A percentile compares a stretch with the other conserved stretches of the same genome.
phyloP scores from a whole-genome alignment of 2,329 filamentous ascomycete genomes.

The Gliomastix tumulicola region DNA sequence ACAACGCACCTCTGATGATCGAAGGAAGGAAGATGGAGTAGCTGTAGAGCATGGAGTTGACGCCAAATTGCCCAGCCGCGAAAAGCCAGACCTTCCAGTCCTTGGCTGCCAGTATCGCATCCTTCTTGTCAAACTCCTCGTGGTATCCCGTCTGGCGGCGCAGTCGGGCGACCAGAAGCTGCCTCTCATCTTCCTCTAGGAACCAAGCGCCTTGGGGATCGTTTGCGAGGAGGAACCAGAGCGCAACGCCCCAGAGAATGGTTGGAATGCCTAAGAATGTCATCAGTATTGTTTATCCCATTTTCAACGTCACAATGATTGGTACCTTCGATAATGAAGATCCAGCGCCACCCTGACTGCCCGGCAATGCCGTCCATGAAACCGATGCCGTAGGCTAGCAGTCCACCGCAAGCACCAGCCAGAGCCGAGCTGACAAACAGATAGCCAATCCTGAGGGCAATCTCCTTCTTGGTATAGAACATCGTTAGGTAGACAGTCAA shows the following conservation, averaged over 20 bases:
- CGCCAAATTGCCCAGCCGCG: background rate
- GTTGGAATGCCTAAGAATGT: constrained; percentile 34
- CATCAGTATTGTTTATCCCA: too few species aligned
- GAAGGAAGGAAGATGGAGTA: constrained; percentile 58
- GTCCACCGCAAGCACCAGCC: constrained; percentile 17
- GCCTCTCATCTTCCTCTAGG: constrained; percentile 16
- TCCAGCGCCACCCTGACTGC: constrained; percentile 41
- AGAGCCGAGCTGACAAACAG: constrained; percentile 32
- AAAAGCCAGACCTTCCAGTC: constrained; percentile 61
- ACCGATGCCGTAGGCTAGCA: constrained; percentile 21
- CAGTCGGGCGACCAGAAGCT: constrained; percentile 11
- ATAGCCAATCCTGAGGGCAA: constrained; percentile 32
- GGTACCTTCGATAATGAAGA: constrained; percentile 47
- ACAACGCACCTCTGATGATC: constrained; percentile 44
- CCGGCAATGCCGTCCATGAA: constrained; percentile 47
- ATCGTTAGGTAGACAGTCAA: constrained; percentile 16
- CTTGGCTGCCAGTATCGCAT: constrained; percentile 53
- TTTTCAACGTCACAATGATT: background rate
- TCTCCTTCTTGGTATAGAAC: constrained; percentile 42
- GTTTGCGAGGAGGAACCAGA: constrained; percentile 10
- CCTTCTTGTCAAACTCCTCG: constrained; percentile 37
- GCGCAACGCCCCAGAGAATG: constrained; percentile 14
- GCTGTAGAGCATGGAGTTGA: constrained; percentile 13
- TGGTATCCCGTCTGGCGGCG: constrained; percentile 22
- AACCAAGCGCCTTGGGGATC: constrained; percentile 5